phyloP scores from a whole-genome alignment of 1,139 yeast genomes.

The Lipomyces yarrowii region DNA sequence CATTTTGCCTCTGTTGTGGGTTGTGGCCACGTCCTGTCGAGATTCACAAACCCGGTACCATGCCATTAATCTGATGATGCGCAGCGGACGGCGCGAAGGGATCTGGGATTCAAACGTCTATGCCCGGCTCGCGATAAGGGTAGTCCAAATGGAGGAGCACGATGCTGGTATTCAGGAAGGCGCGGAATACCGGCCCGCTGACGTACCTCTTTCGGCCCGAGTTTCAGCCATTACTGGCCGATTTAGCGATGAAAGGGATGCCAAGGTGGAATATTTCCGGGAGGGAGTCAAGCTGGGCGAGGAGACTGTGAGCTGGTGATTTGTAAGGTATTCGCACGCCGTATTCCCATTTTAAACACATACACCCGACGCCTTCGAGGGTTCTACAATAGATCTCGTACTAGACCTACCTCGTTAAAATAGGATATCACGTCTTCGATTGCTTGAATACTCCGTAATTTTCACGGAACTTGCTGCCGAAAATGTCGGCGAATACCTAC shows the following conservation, averaged over 20 bases:
- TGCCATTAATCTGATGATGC: background rate
- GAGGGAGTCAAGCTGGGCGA: background rate
- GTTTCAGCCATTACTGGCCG: background rate
- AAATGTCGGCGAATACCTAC: no score
- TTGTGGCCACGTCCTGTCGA: background rate
- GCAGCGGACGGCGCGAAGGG: background rate
- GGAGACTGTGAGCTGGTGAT: background rate
- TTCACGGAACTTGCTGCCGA: no score
- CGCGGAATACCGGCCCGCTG: background rate
- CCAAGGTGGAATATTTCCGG: background rate
- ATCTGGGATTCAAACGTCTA: background rate
- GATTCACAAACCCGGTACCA: background rate
- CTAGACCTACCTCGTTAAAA: no score
- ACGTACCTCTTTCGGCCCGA: background rate
- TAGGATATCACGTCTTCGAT: no score
- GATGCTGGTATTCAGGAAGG: background rate
- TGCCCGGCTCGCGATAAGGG: background rate
- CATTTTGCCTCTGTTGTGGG: background rate
- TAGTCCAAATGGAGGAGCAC: background rate
- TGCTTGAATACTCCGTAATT: no score
- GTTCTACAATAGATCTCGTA: no score
- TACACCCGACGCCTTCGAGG: no score
- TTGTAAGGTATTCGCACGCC: background rate
- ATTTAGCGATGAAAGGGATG: background rate
- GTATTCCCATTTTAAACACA: no score